Evolutionary conservation across 1,284 basidiomycete species (phyloP).

Genomic region (Boletus sp.): DNA sequence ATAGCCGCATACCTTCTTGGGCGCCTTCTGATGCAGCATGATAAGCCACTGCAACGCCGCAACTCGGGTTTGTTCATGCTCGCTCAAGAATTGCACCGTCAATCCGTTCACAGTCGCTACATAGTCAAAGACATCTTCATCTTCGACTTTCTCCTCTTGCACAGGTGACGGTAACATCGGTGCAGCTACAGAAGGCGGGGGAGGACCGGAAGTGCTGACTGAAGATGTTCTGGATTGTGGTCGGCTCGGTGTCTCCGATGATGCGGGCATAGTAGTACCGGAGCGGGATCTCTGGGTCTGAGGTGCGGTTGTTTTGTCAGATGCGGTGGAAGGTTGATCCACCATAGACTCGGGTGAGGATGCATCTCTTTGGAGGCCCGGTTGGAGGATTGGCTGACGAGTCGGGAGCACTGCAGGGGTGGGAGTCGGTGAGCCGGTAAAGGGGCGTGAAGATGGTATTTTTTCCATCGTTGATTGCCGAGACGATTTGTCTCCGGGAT

Average conservation of each 20-base stretch:
- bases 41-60: slow-evolving; percentile 97
- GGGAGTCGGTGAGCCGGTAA: slow-evolving; percentile 55
- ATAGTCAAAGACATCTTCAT: slow-evolving; percentile 89
- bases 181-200: slow-evolving; percentile 22
- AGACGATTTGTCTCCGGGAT: slow-evolving; percentile 57
- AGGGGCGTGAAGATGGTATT: slow-evolving; percentile 36
- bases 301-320: slow-evolving; percentile 30
- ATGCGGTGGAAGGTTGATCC: slow-evolving; percentile 35
- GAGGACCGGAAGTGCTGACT: slow-evolving; percentile 39
- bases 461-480: slow-evolving; percentile 44
- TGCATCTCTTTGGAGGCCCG: slow-evolving; percentile 44
- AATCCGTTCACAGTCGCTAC: slow-evolving; percentile 90
- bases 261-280: slow-evolving; percentile 23
- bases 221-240: slow-evolving; percentile 59
- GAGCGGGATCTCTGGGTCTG: slow-evolving; percentile 38
- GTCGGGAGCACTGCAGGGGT: slow-evolving; percentile 43
- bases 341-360: slow-evolving; percentile 47
- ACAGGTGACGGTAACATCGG: slow-evolving; percentile 37
- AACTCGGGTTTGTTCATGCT: slow-evolving; percentile 95
- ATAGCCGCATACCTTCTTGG: slow-evolving; percentile 72
- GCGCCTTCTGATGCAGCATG: slow-evolving; percentile 98
- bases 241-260: slow-evolving; percentile 45
- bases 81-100: slow-evolving; percentile 93
- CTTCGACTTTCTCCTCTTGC: slow-evolving; percentile 44
- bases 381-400: slow-evolving; percentile 50